Conservation (phyloP, 1,139 yeast species). For the Yarrowia galli region DNA sequence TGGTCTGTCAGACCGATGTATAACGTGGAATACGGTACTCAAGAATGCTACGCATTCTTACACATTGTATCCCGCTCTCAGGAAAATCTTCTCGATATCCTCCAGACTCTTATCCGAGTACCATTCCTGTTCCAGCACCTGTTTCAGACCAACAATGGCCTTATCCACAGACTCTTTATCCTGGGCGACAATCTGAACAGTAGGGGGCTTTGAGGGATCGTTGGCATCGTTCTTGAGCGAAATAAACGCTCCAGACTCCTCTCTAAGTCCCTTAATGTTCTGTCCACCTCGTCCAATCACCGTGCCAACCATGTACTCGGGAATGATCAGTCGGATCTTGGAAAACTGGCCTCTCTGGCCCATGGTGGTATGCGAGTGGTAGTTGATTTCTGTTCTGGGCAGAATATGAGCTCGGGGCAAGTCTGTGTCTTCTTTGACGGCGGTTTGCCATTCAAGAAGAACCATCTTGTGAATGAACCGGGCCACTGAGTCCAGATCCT, state of each 20-base stretch:
- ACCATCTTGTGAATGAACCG: background rate
- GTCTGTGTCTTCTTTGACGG: background rate
- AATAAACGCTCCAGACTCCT: conserved; percentile 2
- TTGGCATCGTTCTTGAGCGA: background rate
- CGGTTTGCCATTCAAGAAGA: background rate
- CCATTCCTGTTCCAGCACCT: conserved; percentile 14
- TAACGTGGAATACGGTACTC: no score
- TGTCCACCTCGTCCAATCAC: conserved; percentile 13
- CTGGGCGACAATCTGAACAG: conserved; percentile 6
- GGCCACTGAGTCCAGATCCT: background rate
- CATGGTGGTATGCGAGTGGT: background rate
- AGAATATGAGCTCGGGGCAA: conserved; percentile 16
- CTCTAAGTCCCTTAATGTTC: conserved; percentile 3
- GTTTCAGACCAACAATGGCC: background rate
- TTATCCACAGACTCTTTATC: background rate
- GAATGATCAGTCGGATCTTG: conserved; percentile 11
- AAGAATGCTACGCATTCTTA: background rate
- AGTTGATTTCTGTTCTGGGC: background rate
- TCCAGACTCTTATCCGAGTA: conserved; percentile 9
- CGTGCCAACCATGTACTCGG: conserved; percentile 14
- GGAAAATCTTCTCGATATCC: conserved; percentile 19
- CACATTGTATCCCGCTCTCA: background rate
- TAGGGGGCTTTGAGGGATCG: background rate
- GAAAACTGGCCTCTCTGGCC: background rate
- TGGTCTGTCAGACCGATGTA: no score